phyloP scores from a whole-genome alignment of 768 basidiomycete species.

The Lentinula detonsa region DNA sequence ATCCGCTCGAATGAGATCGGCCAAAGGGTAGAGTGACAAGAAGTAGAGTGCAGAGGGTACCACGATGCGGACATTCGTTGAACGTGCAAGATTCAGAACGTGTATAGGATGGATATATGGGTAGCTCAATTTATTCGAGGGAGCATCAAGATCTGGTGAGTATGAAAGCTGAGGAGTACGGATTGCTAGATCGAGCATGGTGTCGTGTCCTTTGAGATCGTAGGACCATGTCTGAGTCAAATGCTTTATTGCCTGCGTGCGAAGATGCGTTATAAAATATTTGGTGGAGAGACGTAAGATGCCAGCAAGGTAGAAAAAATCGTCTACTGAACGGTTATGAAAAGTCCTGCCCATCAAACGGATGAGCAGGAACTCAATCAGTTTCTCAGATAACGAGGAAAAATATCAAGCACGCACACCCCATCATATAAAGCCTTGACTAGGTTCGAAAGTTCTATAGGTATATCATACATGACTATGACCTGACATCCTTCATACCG shows the following conservation, averaged over 20 bases:
- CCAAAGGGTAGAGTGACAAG: slow-evolving; percentile 49
- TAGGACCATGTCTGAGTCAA: slow-evolving; percentile 46
- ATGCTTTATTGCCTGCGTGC: slow-evolving; percentile 42
- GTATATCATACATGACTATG: slow-evolving; percentile 46
- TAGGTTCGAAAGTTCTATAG: slow-evolving; percentile 41
- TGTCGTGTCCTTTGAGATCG: slow-evolving; percentile 50
- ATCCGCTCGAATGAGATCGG: slow-evolving; percentile 39
- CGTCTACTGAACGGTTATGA: slow-evolving; percentile 31
- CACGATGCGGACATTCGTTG: slow-evolving; percentile 39
- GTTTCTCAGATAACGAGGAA: not conserved
- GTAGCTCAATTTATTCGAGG: slow-evolving; percentile 35
- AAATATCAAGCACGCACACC: slow-evolving; percentile 30
- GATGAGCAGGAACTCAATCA: not conserved
- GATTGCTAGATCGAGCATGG: slow-evolving; percentile 46
- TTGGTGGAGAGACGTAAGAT: slow-evolving; percentile 55
- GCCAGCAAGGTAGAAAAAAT: slow-evolving; percentile 52
- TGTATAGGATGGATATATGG: slow-evolving; percentile 56
- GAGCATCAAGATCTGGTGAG: not conserved
- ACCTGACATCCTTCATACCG: slow-evolving; percentile 39
- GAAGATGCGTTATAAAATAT: slow-evolving; percentile 49
- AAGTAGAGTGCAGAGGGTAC: slow-evolving; percentile 51
- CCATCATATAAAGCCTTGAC: slow-evolving; percentile 54
- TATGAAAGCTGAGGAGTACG: slow-evolving; percentile 25
- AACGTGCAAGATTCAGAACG: slow-evolving; percentile 49
- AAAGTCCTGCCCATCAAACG: slow-evolving; percentile 24